phyloP scores from a whole-genome alignment of 2,329 filamentous ascomycete species.

The Ophioceras dolichostomum region DNA sequence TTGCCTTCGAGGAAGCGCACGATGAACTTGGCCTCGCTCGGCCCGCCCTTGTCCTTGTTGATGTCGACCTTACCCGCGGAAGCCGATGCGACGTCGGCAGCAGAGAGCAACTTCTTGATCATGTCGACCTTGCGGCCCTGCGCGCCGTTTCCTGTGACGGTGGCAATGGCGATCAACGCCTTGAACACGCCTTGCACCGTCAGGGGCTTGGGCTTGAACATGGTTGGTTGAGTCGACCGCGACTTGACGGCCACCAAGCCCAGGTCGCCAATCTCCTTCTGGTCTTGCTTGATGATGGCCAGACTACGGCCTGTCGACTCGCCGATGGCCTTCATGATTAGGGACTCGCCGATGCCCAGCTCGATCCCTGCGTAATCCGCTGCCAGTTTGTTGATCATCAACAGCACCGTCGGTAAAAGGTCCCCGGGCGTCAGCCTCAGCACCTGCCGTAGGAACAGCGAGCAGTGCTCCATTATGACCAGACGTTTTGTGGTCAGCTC shows the following conservation, averaged over 20 bases:
- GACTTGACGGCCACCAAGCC: slow-evolving; percentile 93
- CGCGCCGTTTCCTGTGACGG: slow-evolving; percentile 71
- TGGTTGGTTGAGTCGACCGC: slow-evolving; percentile 86
- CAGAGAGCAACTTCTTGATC: slow-evolving; percentile 93
- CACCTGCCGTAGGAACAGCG: slow-evolving; percentile 80
- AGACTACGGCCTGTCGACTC: slow-evolving; percentile 85
- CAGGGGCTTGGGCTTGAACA: slow-evolving; percentile 93
- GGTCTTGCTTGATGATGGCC: slow-evolving; percentile 84
- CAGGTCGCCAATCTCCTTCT: slow-evolving; percentile 92
- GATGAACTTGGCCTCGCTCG: slow-evolving; percentile 90
- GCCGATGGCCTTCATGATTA: slow-evolving; percentile 98
- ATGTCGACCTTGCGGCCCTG: slow-evolving; percentile 84
- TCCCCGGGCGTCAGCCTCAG: slow-evolving; percentile 80
- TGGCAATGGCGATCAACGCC: slow-evolving; percentile 79
- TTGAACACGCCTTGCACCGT: slow-evolving; percentile 81
- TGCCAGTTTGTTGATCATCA: slow-evolving; percentile 97
- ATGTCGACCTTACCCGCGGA: slow-evolving; percentile 78
- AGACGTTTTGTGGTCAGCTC: slow-evolving; percentile 91
- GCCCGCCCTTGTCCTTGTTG: slow-evolving; percentile 79
- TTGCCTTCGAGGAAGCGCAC: slow-evolving; percentile 92
- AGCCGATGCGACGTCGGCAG: slow-evolving; percentile 62
- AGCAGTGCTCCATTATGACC: slow-evolving; percentile 78
- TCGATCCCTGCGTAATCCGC: slow-evolving; percentile 96
- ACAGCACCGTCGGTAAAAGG: slow-evolving; percentile 72
- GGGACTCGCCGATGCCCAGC: slow-evolving; percentile 91